Evolutionary conservation across 257 asterid species (phyloP), one percentile per base, ranked within the genome.

Genomic region (Petunia axillaris): DNA sequence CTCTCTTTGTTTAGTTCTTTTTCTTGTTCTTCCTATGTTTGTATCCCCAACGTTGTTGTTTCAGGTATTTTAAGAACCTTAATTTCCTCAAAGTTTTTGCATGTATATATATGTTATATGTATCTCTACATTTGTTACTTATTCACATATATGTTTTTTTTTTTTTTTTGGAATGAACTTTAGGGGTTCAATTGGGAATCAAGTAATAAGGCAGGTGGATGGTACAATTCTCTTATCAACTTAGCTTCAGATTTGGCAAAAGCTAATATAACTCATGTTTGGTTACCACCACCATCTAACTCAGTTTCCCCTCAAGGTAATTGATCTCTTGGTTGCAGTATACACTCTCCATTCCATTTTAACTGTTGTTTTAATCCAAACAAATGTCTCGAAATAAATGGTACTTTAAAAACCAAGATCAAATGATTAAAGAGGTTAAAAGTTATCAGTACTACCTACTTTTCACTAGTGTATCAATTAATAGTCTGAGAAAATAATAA

Each of bases 241-340:
- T 78, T 80, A 75, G 85, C 89, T 81, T 80, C 91, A 2, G 93
- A 92, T 82, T 64, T 95, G 39, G 91, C 93, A 48, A 59, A 25
- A 14, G 96, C 96, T 14, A 96, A 97, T 0, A 85, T 95, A 4
- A 93, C 99, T 75, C 98, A 91, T 85, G 91, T 95, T 77, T 95
- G 97, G 97, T 84, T 95, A 38, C 99, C 99, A 1, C 99, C 98
- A 7, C 87, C 97, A 7, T 93, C 99, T 36, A 95, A 92, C 1
- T 89, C 99, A 1, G 89, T 75, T 46, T 79, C 83, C 0, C 84
- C 95, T 8, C 85, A 92, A 89, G 99, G 97, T 91, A 38, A 43
- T 10, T 79, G 8, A 16, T 50, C 52, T 35, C 41, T 4, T 39
- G 25, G 8, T 8, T 14, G 2, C 2, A 3, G 10, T 2, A 52